Conservation (phyloP, 169 alveolate species). For the Plasmodium relictum region DNA sequence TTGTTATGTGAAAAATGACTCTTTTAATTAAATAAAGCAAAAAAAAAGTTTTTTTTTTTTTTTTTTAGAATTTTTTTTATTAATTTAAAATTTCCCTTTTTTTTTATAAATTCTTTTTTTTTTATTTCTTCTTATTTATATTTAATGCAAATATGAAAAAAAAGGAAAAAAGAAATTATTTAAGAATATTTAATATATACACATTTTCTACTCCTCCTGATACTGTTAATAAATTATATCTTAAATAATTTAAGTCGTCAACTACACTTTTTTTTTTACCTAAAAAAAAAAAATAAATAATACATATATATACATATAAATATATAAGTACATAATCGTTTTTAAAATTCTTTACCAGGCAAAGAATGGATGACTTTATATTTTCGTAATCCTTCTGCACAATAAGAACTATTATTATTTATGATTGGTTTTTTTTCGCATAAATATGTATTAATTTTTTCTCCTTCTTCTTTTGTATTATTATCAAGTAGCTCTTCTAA, state of each 20-base stretch:
- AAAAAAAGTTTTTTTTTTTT: too few relatives aligned
- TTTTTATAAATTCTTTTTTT: too few relatives aligned
- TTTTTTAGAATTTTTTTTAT: too few relatives aligned
- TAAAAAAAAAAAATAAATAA: conserved; percentile 3
- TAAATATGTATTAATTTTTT: conserved; percentile 22
- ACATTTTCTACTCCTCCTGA: conserved; percentile 75
- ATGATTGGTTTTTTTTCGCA: conserved; percentile 28
- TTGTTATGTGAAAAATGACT: too few relatives aligned
- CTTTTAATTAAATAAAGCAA: too few relatives aligned
- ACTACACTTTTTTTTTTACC: conserved; percentile 51
- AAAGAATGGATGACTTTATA: conserved; percentile 35
- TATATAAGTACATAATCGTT: not conserved
- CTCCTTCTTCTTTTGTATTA: conserved; percentile 14
- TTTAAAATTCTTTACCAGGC: conserved; percentile 3
- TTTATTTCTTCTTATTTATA: too few relatives aligned
- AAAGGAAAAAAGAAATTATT: not conserved
- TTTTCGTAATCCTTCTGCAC: conserved; percentile 20
- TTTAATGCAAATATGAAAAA: not conserved
- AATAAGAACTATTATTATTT: conserved; percentile 41
- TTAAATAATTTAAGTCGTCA: conserved; percentile 46
- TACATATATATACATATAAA: not conserved
- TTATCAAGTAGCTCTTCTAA: conserved; percentile 22
- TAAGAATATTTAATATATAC: conserved; percentile 51
- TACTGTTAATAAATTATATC: conserved; percentile 51
- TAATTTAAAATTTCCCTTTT: too few relatives aligned